Conservation (phyloP, 1,284 basidiomycete genomes). For the Polyporus tsugae region DNA sequence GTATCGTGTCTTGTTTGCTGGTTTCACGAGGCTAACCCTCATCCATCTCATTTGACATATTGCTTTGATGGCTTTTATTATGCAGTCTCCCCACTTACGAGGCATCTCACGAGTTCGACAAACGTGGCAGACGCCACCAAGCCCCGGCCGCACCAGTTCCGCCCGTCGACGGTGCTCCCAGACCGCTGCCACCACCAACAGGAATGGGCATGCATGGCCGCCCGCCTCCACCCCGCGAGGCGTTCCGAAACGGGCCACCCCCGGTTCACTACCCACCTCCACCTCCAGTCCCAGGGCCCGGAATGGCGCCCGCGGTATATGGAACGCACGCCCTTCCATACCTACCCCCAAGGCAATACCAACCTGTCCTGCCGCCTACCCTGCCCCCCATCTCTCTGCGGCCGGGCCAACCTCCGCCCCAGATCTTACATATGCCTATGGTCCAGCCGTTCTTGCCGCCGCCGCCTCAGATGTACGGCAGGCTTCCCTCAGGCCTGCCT, state of each 20-base stretch:
- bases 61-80: not conserved
- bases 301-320: constrained; percentile 23
- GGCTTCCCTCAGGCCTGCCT: constrained; percentile 36
- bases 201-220: constrained; percentile 34
- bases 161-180: constrained; percentile 33
- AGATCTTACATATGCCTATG: constrained; percentile 30
- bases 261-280: constrained; percentile 29
- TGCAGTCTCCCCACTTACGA: constrained; percentile 79
- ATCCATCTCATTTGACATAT: constrained; percentile 2
- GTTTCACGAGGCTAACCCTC: not conserved
- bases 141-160: constrained; percentile 37
- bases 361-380: constrained; percentile 24
- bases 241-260: constrained; percentile 40
- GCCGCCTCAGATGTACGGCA: constrained; percentile 27
- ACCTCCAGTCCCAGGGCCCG: constrained; percentile 13
- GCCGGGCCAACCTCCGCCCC: constrained; percentile 31
- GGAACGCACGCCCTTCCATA: constrained; percentile 23
- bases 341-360: constrained; percentile 20
- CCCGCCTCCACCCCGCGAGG: constrained; percentile 41
- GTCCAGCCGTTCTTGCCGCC: constrained; percentile 31
- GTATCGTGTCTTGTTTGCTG: constrained; percentile 38
- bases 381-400: constrained; percentile 31
- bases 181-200: constrained; percentile 35
- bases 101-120: constrained; percentile 87
- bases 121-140: constrained; percentile 67